Percentiles rank a stretch among this genome's conserved stretches.
phyloP scores from a whole-genome alignment of 2,329 filamentous ascomycete genomes.

The Diplodia scrobiculata region DNA sequence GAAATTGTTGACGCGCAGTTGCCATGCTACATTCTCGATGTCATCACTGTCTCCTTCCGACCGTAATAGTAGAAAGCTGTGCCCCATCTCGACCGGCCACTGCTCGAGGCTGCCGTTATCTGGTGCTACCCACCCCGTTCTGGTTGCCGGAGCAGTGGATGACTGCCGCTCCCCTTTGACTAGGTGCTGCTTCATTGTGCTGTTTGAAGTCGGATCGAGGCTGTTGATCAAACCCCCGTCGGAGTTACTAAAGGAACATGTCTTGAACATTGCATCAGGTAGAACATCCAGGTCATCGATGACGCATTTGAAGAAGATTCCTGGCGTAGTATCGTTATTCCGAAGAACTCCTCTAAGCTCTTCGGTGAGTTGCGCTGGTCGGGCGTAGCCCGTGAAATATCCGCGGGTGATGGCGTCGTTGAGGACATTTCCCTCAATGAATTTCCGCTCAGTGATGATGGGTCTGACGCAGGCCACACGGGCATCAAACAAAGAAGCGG shows the following conservation, averaged over 20 bases:
- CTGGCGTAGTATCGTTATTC: background rate
- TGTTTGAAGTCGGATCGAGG: background rate
- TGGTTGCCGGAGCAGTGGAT: background rate
- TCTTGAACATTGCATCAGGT: background rate
- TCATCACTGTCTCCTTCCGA: background rate
- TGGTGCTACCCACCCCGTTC: background rate
- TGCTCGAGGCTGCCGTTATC: background rate
- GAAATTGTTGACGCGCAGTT: background rate
- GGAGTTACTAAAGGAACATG: background rate
- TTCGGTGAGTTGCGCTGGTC: background rate
- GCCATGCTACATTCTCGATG: background rate
- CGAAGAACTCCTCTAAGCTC: background rate
- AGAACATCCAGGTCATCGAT: background rate
- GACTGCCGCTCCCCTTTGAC: no score
- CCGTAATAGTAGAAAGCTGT: background rate
- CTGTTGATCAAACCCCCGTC: constrained; percentile 1
- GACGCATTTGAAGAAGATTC: background rate
- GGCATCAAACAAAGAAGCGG: background rate
- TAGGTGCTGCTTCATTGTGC: background rate
- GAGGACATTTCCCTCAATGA: background rate
- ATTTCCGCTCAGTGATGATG: background rate
- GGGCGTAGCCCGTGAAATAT: background rate
- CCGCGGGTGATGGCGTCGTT: background rate
- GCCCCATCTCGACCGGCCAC: constrained; percentile 4
- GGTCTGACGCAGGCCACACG: constrained; percentile 6